These are phyloP conservation scores for Fusarium subtropicale DNA, from an alignment of 2,329 filamentous ascomycete species.

Conservation along the genomic window DNA sequence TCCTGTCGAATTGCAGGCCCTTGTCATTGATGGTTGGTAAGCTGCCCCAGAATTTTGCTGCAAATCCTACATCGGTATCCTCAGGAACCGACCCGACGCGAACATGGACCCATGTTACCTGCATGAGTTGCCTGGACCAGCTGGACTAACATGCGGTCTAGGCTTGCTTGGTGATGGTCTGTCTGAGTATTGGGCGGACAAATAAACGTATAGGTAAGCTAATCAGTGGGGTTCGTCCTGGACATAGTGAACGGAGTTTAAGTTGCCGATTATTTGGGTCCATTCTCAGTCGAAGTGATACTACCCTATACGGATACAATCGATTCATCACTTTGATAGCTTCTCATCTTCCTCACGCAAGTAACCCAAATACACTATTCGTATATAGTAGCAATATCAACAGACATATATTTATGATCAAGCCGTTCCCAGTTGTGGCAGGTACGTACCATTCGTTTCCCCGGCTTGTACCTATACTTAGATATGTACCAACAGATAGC, in stretches of 20 bases:
- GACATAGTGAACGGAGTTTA: slow-evolving; percentile 24
- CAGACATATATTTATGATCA: neutral
- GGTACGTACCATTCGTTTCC: neutral
- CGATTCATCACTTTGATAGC: neutral
- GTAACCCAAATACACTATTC: neutral
- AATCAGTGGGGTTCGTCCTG: slow-evolving; percentile 20
- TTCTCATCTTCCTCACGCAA: neutral
- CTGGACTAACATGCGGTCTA: slow-evolving; percentile 18
- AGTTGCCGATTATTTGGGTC: neutral
- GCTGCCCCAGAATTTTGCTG: slow-evolving; percentile 31
- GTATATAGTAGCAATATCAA: neutral
- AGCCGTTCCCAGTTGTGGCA: neutral
- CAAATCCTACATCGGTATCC: slow-evolving; percentile 24
- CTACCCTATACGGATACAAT: slow-evolving; percentile 5
- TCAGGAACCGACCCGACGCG: slow-evolving; percentile 9
- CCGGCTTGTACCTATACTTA: too few species aligned
- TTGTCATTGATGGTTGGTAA: slow-evolving; percentile 39
- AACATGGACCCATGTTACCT: slow-evolving; percentile 9
- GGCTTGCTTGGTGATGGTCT: neutral
- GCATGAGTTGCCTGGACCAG: slow-evolving; percentile 11
- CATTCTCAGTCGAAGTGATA: neutral
- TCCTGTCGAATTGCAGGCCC: slow-evolving; percentile 32
- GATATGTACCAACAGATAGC: neutral
- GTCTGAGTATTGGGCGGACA: neutral
- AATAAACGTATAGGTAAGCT: neutral